These are phyloP conservation scores for Pulicaria dysenterica DNA, from an alignment of 129 eudicot genomes.

Conservation along the genomic window DNA sequence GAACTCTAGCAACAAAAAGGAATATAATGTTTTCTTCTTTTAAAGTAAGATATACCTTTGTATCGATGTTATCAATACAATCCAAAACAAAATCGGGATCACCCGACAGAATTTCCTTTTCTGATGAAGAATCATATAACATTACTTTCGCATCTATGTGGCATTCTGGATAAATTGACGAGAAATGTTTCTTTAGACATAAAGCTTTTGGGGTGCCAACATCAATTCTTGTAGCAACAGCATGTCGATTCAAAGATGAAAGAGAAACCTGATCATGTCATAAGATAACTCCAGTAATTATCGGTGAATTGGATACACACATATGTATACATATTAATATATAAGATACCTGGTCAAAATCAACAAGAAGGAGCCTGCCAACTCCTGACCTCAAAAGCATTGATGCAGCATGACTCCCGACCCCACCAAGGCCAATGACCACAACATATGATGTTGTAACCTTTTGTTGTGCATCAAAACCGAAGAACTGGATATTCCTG, in stretches of 20 bases:
- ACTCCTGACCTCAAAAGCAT: constrained; percentile 99
- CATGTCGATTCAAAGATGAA: constrained; percentile 96
- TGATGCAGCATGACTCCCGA: constrained; percentile 99
- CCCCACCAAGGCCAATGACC: constrained; percentile 98
- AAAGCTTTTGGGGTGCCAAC: constrained; percentile 98
- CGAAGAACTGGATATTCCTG: constrained; percentile 97
- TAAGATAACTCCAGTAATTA: constrained; percentile 7
- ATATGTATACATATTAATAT: not conserved
- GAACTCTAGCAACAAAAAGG: no score
- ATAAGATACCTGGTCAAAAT: constrained; percentile 89
- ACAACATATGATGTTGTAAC: constrained; percentile 83
- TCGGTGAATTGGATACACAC: not conserved
- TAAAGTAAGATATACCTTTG: constrained; percentile 63
- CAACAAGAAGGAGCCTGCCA: constrained; percentile 92
- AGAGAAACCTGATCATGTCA: constrained; percentile 73
- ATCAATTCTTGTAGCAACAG: constrained; percentile 96
- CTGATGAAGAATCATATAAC: constrained; percentile 84
- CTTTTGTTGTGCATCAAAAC: constrained; percentile 77
- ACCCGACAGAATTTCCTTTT: constrained; percentile 92
- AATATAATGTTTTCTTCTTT: no score
- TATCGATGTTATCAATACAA: constrained; percentile 97
- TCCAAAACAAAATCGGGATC: constrained; percentile 92
- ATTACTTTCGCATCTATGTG: constrained; percentile 79
- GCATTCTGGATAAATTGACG: constrained; percentile 84
- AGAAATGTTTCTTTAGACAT: constrained; percentile 93